Evolutionary conservation across 805 yeast genomes (phyloP), one percentile per base, ranked within the genome.

Genomic region (Lipomyces spencermartinsiae): DNA sequence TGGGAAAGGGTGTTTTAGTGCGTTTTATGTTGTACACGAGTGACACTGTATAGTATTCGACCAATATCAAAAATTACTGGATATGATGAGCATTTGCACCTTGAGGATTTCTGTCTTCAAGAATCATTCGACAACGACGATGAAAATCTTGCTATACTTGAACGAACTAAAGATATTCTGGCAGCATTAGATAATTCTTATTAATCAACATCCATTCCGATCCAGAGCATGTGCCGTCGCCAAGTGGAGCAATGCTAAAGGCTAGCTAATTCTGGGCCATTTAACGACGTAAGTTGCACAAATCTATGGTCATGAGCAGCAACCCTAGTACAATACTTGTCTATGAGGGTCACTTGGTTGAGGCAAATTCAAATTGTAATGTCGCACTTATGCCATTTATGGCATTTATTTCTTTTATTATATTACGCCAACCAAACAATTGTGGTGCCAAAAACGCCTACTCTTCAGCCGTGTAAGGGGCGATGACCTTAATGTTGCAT

Each of bases 71-170:
- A 60, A 10, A 12, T 29, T 37, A 25, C 54, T 29, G 43, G 59
- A 12, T 14, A 33, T 16, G 46, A 19, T 35, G 62, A 29, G n/a
- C 33, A 22, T 6, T 29, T 65, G 49, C 33, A 19, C 3, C 37
- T 67, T 31, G 67, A 59, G 16, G 35, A 29, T n/a, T 22, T 34
- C 3, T 68, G 71, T 53, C 33, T 49, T 35, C 59, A 39, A 6
- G 62, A 51, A 35, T 67, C 56, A 9, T 67, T 67, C n/a, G 43
- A 6, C 31, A 54, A 63, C 49, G 46, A 14, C 14, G 62, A 19
- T n/a, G 56, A 46, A 34, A 65, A 62, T 53, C 2, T 60, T 31
- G 31, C 16, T 19, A 37, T 57, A 14, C 7, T 67, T 43, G 63
- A 57, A 34, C 51, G 29, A 29, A 46, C 55, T 22, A 59, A 54